Base-by-base conservation (phyloP, 208 protist genomes). In the Leptomonas pyrrhocoris region DNA sequence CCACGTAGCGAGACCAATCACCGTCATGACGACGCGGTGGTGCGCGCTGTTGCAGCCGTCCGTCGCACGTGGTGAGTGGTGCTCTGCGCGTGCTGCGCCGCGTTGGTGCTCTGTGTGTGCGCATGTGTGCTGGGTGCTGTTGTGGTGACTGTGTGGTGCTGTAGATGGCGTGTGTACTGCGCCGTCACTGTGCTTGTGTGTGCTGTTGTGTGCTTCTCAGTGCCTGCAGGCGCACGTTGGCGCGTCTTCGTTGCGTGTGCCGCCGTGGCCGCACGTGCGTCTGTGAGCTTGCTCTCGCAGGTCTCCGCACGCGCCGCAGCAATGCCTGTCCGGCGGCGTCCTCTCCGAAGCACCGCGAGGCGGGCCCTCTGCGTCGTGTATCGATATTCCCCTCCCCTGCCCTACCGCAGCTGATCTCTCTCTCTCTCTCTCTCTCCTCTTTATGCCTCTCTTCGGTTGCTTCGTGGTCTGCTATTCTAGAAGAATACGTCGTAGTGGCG, bases 11-110 rank as follows among this genome's bases (percentile, higher is more conserved):
- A 36, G 49, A 46, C 38, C 54, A 0, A 27, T 61, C 11, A 31
- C 64, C 56, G 67, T 73, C 67, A 73, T 36, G 67, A 73, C 67
- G 67, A 73, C 67, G 67, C 67, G 57, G 67, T 65, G 67, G 67
- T 49, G 67, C 67, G 67, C 67, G 67, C 67, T 73, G 67, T 61
- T 48, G 40, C 67, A 65, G 67, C 67, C 67, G 57, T 48, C 45
- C 67, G 67, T 48, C 67, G 60, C 67, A 61, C 58, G 67, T 42
- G 57, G 57, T 72, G 66, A 31, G 66, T 51, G 45, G 56, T 64
- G 36, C 48, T 54, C 36, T 58, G 67, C 30, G 67, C 43, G 57
- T 36, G 49, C 34, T 34, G 59, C 40, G 59, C 59, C 59, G 59
- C 23, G 59, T 19, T 19, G 25, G 55, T 56, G 67, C 31, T 7